Conservation (phyloP, 805 yeast genomes). For the Spathaspora hagerdaliae region DNA sequence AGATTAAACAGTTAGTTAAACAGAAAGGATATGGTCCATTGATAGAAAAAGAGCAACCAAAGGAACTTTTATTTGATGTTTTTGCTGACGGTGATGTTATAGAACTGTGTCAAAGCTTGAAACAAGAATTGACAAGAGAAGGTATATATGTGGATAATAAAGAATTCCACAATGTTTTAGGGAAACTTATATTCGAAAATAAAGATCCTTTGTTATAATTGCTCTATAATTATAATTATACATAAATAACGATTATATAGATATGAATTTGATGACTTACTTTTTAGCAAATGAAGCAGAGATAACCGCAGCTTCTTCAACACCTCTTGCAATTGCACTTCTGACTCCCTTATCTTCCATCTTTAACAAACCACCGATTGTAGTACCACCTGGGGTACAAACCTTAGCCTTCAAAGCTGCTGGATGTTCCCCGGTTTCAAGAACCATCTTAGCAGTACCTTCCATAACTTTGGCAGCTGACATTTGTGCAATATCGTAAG, state of each 20-base stretch:
- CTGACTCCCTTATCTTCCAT: constrained; percentile 92
- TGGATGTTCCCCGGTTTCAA: constrained; percentile 80
- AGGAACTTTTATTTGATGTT: neutral
- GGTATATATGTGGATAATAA: neutral
- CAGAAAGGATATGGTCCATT: neutral
- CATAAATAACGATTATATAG: too few species aligned
- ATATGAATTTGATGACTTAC: constrained; percentile 5
- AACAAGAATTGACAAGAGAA: neutral
- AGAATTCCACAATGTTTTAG: neutral
- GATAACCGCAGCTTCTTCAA: constrained; percentile 86
- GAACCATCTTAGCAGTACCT: constrained; percentile 90
- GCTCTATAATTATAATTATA: too few species aligned
- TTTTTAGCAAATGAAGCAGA: constrained; percentile 51
- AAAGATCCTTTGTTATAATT: neutral
- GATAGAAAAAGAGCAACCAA: neutral
- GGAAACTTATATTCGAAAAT: neutral
- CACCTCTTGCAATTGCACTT: constrained; percentile 81
- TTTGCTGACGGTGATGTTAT: neutral
- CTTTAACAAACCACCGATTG: constrained; percentile 89
- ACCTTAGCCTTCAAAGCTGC: constrained; percentile 82
- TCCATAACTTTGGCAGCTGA: constrained; percentile 92
- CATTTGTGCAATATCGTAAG: constrained; percentile 73
- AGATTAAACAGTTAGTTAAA: neutral
- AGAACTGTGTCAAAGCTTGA: neutral
- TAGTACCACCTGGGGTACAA: constrained; percentile 97